Conservation (phyloP, 2,329 filamentous ascomycete species). For the Diaporthe sp. region DNA sequence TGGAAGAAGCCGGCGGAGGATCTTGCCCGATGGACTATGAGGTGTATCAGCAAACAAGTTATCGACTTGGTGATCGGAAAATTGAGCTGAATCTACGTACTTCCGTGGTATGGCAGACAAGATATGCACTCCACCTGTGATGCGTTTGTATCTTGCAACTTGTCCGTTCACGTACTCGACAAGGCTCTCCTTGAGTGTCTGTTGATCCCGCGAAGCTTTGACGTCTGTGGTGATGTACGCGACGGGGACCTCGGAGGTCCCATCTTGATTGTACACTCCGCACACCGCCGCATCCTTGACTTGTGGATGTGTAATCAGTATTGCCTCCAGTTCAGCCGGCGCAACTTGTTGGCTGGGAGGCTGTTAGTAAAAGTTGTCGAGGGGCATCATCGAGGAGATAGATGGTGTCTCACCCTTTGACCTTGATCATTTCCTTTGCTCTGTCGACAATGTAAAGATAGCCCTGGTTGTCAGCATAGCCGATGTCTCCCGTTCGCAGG, state of each 20-base stretch:
- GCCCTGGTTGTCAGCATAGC: conserved; percentile 31
- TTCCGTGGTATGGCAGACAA: conserved; percentile 35
- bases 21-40: conserved; percentile 37
- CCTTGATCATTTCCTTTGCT: conserved; percentile 41
- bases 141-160: conserved; percentile 36
- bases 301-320: conserved; percentile 33
- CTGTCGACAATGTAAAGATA: conserved; percentile 38
- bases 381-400: neutral
- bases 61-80: neutral
- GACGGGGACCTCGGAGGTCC: conserved; percentile 38
- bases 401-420: conserved; percentile 32
- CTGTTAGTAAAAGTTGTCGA: neutral
- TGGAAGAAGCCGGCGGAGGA: conserved; percentile 36
- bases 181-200: conserved; percentile 6
- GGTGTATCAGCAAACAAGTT: neutral
- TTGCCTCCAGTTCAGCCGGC: conserved; percentile 35
- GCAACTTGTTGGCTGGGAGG: conserved; percentile 34
- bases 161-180: conserved; percentile 17
- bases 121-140: conserved; percentile 33
- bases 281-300: conserved; percentile 36
- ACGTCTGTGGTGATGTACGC: conserved; percentile 33
- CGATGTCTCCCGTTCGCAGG: conserved; percentile 37
- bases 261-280: conserved; percentile 35
- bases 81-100: neutral
- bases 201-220: neutral